Evolutionary conservation across 176 grass and related monocot genomes (phyloP).

Genomic region (Oryza meyeriana): DNA sequence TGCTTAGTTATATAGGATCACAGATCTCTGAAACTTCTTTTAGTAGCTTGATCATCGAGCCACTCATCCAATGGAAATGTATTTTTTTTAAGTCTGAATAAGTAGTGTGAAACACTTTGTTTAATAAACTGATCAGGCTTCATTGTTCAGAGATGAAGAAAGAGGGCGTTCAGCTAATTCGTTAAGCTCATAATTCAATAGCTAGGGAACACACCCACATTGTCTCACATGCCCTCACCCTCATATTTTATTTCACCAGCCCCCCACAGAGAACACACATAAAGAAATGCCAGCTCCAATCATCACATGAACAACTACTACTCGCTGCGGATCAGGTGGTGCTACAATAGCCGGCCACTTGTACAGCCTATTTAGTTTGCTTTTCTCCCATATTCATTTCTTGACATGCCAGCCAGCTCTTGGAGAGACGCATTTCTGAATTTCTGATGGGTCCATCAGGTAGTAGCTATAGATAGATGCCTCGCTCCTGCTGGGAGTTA

Average conservation of each 20-base stretch:
- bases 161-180: constrained; percentile 1
- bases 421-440: not conserved
- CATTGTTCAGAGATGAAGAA: not conserved
- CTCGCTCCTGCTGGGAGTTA: constrained; percentile 33
- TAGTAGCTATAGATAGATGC: constrained; percentile 19
- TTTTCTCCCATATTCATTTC: not conserved
- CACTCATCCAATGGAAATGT: not conserved
- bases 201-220: constrained; percentile 58
- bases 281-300: constrained; percentile 24
- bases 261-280: constrained; percentile 4
- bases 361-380: not conserved
- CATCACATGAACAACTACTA: constrained; percentile 20
- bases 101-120: not conserved
- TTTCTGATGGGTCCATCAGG: constrained; percentile 15
- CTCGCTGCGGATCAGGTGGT: constrained; percentile 17
- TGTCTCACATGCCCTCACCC: constrained; percentile 48
- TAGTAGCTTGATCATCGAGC: not conserved
- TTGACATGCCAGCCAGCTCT: not conserved
- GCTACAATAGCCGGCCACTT: not conserved
- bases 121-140: not conserved
- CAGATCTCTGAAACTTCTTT: not conserved
- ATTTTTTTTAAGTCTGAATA: not conserved
- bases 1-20: not conserved
- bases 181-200: constrained; percentile 30
- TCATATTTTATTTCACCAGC: constrained; percentile 31